These are phyloP conservation scores for Fraxinus ornus DNA, from an alignment of 305 asterid genomes.

Conservation along the genomic window DNA sequence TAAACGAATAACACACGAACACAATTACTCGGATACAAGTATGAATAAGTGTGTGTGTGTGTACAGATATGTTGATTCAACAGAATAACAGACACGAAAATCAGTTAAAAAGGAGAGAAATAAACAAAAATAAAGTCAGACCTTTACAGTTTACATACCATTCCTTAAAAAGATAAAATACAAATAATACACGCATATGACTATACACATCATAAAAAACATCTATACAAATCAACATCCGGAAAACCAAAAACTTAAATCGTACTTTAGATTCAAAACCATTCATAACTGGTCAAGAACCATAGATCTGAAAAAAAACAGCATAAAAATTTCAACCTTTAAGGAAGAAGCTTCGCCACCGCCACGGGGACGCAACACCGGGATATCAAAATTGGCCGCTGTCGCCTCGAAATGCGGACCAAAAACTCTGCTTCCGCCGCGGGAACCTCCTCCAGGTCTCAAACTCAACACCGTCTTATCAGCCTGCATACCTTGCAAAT, in stretches of 20 bases:
- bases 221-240: neutral
- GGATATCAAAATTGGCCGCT: conserved; percentile 56
- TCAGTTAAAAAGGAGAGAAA: neutral
- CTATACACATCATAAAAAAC: conserved; percentile 2
- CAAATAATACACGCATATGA: neutral
- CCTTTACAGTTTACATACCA: neutral
- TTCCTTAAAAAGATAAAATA: neutral
- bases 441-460: conserved; percentile 95
- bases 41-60: neutral
- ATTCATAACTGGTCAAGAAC: conserved; percentile 16
- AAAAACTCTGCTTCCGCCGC: conserved; percentile 70
- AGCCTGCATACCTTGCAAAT: conserved; percentile 80
- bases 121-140: neutral
- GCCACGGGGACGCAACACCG: conserved; percentile 67
- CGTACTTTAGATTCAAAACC: neutral
- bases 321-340: conserved; percentile 51
- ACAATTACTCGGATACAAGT: neutral
- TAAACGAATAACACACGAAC: neutral
- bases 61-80: neutral
- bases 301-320: conserved; percentile 30
- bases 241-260: neutral
- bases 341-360: conserved; percentile 37
- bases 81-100: neutral
- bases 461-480: conserved; percentile 85
- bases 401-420: conserved; percentile 77